Conservation (phyloP, 2,329 filamentous ascomycete genomes). For the Nigrograna mackinnonii region DNA sequence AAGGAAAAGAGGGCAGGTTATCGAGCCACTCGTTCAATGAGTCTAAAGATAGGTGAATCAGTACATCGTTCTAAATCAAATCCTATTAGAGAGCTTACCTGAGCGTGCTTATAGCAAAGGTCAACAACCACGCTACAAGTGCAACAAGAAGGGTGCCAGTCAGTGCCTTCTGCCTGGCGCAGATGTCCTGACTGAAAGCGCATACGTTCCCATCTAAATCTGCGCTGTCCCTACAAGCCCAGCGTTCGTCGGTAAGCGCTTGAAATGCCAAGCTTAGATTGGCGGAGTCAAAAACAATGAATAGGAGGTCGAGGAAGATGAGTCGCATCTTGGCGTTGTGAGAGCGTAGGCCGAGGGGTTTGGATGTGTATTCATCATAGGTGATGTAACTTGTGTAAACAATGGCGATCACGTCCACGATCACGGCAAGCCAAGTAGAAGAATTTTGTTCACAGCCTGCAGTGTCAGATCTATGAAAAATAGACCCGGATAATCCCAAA, state of each 20-base stretch:
- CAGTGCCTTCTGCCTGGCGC: conserved; percentile 68
- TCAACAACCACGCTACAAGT: conserved; percentile 86
- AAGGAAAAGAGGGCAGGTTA: conserved; percentile 1
- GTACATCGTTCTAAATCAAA: neutral
- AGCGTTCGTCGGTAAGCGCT: conserved; percentile 68
- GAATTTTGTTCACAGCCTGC: conserved; percentile 47
- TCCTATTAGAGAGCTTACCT: conserved; percentile 22
- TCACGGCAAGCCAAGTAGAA: conserved; percentile 85
- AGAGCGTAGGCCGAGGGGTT: conserved; percentile 84
- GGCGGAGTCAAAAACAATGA: conserved; percentile 96
- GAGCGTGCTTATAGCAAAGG: conserved; percentile 75
- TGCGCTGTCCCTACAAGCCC: conserved; percentile 46
- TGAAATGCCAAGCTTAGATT: conserved; percentile 90
- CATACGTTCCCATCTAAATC: conserved; percentile 11
- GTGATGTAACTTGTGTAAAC: conserved; percentile 93
- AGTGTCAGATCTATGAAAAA: conserved; percentile 59
- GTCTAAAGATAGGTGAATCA: conserved; percentile 6
- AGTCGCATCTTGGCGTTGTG: conserved; percentile 85
- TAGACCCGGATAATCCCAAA: conserved; percentile 75
- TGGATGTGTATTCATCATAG: conserved; percentile 94
- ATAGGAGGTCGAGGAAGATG: conserved; percentile 89
- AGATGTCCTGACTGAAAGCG: conserved; percentile 52
- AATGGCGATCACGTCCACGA: conserved; percentile 85
- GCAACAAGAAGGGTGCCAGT: conserved; percentile 80
- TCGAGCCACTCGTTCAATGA: conserved; percentile 17